Base-by-base conservation (phyloP, 495 filamentous ascomycete genomes). In the Immersiella caudata region DNA sequence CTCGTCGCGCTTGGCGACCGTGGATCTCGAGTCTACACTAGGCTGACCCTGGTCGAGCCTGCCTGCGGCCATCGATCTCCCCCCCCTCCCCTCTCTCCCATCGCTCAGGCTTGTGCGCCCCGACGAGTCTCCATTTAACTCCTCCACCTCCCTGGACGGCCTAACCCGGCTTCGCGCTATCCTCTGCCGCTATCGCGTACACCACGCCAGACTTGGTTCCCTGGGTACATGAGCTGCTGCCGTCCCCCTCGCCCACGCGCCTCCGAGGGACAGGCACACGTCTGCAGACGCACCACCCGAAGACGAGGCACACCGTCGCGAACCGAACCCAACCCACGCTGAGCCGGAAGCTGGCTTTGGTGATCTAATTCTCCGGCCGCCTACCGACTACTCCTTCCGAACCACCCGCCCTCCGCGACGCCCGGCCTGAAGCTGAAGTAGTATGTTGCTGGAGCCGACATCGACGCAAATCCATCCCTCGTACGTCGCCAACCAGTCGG, bases 381-480 rank as follows among this genome's bases (percentile, higher is more conserved):
- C 70, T 68, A 67, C 69, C 59, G 61, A 64, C 70, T 40, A 67
- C 69, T 57, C 56, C 65, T 60, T 27, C 50, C 60, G 68, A 57
- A 62, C 60, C 63, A 18, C 21, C 60, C 67, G 70, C 64, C 69
- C 68, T 63, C 65, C 64, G 62, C 73, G 40, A 46, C 40, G 40
- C 11, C 40, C 40, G 40, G 11, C 40, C 40, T 18, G 40, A 33
- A 46, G 40, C 57, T 29, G 78, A 68, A 69, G 76, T 81, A 80
- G 78, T 76, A 78, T 81, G 79, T 78, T 77, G 65, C 69, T 79
- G 75, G 75, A 27, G 40, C 20, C 76, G 68, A 74, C 76, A 76
- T 70, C 78, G 68, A 73, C 73, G 67, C 70, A 73, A 68, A 67
- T 70, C 21, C 70, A 75, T 65, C 73, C 75, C 72, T 68, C 73